phyloP scores from a whole-genome alignment of 2,329 filamentous ascomycete species.

The Tolypocladium tropicale region DNA sequence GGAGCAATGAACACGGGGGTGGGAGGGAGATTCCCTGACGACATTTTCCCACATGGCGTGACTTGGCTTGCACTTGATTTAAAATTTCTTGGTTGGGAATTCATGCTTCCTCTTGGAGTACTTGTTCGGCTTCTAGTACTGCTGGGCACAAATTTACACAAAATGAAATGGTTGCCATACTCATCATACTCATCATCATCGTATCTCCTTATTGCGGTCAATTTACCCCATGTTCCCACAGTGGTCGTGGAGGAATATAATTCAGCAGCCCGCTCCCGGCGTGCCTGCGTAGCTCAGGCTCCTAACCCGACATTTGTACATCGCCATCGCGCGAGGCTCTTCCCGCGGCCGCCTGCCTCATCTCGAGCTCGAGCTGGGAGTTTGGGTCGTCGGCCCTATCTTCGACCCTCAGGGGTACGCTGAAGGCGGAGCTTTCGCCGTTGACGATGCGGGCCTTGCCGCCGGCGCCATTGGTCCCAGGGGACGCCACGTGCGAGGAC shows the following conservation, averaged over 20 bases:
- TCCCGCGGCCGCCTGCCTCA: slow-evolving; percentile 32
- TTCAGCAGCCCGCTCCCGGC: not conserved
- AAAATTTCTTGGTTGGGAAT: not conserved
- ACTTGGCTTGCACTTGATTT: not conserved
- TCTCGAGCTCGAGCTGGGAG: slow-evolving; percentile 45
- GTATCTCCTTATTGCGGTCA: too few relatives aligned
- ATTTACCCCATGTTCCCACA: not conserved
- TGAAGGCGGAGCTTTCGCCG: slow-evolving; percentile 13
- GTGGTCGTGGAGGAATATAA: not conserved
- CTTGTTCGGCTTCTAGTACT: not conserved
- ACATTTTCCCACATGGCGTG: slow-evolving; percentile 1
- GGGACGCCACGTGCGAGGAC: slow-evolving; percentile 5
- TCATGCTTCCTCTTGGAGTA: not conserved
- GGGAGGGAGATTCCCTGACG: not conserved
- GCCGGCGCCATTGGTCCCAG: slow-evolving; percentile 18
- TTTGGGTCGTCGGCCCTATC: slow-evolving; percentile 31
- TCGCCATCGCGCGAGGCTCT: slow-evolving; percentile 31
- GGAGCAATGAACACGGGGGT: slow-evolving; percentile 45
- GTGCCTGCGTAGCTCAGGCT: not conserved
- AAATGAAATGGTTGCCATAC: not conserved
- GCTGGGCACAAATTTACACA: not conserved
- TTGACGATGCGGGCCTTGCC: slow-evolving; percentile 19
- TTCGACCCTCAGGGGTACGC: slow-evolving; percentile 11
- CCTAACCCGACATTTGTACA: slow-evolving; percentile 48
- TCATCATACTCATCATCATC: not conserved